A percentile compares a stretch with the other conserved stretches of the same genome.
Conservation (phyloP, 2,329 filamentous ascomycete species). For the Aspergillus sp. region DNA sequence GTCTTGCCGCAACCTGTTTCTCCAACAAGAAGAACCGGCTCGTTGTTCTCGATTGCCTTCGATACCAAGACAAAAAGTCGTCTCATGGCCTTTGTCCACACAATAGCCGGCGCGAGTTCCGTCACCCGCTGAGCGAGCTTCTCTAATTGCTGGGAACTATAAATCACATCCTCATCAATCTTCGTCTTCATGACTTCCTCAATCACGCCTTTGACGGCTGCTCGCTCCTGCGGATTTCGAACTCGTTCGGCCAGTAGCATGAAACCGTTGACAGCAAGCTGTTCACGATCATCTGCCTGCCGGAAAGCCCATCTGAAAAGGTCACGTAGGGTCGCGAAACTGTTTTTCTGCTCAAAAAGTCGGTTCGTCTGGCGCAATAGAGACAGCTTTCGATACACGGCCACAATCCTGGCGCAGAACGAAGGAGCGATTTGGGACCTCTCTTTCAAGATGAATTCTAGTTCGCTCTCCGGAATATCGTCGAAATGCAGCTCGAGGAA, state of each 20-base stretch:
- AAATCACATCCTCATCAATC: conserved; percentile 66
- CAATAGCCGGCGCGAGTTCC: conserved; percentile 45
- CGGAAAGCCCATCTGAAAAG: conserved; percentile 91
- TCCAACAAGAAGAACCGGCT: conserved; percentile 87
- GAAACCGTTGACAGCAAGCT: conserved; percentile 85
- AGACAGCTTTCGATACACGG: conserved; percentile 88
- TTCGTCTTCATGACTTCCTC: conserved; percentile 83
- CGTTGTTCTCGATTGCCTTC: conserved; percentile 76
- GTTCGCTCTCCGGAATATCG: conserved; percentile 89
- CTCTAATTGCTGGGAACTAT: conserved; percentile 53
- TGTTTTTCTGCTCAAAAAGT: conserved; percentile 93
- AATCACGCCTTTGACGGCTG: conserved; percentile 77
- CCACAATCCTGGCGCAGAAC: conserved; percentile 83
- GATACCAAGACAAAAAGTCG: conserved; percentile 84
- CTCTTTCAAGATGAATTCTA: conserved; percentile 83
- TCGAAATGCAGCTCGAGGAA: conserved; percentile 97
- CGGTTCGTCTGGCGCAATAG: conserved; percentile 80
- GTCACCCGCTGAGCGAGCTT: conserved; percentile 44
- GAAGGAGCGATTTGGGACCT: conserved; percentile 83
- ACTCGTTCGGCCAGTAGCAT: conserved; percentile 95
- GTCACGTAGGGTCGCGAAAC: conserved; percentile 92
- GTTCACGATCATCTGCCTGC: conserved; percentile 73
- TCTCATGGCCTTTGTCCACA: conserved; percentile 95
- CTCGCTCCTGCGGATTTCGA: conserved; percentile 76
- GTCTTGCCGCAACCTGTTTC: conserved; percentile 98